These are phyloP conservation scores for Nitzschia sp. DNA, from an alignment of 108 stramenopile genomes.

Conservation along the genomic window DNA sequence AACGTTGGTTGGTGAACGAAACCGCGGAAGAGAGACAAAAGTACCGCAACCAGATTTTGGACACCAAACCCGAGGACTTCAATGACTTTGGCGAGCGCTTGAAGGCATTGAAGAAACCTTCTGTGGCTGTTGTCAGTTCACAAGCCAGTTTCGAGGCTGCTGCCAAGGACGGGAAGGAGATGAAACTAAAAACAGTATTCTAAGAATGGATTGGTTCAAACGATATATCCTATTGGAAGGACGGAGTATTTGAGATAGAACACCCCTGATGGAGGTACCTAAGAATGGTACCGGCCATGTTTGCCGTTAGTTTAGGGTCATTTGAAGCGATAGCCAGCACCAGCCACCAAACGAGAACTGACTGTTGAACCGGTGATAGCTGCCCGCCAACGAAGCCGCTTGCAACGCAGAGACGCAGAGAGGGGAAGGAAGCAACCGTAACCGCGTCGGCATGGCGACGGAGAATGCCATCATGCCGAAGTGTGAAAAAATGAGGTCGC, in stretches of 20 bases:
- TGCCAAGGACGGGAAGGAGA: conserved; percentile 66
- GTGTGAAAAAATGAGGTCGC: too few species aligned
- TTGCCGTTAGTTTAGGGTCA: too few species aligned
- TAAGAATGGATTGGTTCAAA: too few species aligned
- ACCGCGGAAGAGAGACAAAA: conserved; percentile 82
- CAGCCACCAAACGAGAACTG: too few species aligned
- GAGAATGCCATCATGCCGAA: not conserved
- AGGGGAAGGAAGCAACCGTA: not conserved
- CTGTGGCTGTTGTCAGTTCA: conserved; percentile 86
- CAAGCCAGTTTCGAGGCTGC: conserved; percentile 86
- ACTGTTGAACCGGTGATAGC: too few species aligned
- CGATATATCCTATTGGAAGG: too few species aligned
- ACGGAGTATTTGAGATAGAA: too few species aligned
- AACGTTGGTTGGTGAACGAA: conserved; percentile 81
- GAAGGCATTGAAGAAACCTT: conserved; percentile 76
- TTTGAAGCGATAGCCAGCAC: too few species aligned
- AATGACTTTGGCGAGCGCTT: conserved; percentile 82
- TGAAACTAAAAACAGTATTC: conserved; percentile 41
- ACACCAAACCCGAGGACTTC: conserved; percentile 88
- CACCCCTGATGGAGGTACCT: too few species aligned
- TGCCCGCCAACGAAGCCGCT: too few species aligned
- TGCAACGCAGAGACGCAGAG: too few species aligned
- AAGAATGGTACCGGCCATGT: too few species aligned
- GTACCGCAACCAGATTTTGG: conserved; percentile 84
- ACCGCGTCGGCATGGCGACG: conserved; percentile 9